Evolutionary conservation across 2,329 filamentous ascomycete species (phyloP).

Genomic region (Drechmeria coniospora): DNA sequence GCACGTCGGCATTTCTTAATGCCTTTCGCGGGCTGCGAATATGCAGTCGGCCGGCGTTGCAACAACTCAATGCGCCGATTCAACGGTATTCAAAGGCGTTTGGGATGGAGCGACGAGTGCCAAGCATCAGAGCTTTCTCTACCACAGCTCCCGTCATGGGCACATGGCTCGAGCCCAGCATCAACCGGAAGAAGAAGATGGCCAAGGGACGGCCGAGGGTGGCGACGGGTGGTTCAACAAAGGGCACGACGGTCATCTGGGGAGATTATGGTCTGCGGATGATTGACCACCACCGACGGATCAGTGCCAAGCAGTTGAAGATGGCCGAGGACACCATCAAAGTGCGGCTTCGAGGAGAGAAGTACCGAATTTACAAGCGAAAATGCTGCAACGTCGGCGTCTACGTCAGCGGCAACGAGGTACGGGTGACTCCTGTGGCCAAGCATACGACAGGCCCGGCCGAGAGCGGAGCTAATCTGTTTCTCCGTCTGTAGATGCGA

Average conservation of each 20-base stretch:
- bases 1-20: constrained; percentile 28
- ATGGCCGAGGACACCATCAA: constrained; percentile 91
- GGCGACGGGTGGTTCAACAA: constrained; percentile 74
- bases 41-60: constrained; percentile 22
- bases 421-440: constrained; percentile 12
- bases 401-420: constrained; percentile 88
- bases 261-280: constrained; percentile 92
- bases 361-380: constrained; percentile 83
- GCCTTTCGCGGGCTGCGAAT: constrained; percentile 36
- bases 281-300: constrained; percentile 81
- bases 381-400: constrained; percentile 89
- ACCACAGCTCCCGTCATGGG: constrained; percentile 43
- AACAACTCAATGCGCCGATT: constrained; percentile 19
- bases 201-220: constrained; percentile 84
- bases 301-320: constrained; percentile 74
- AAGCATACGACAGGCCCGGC: neutral
- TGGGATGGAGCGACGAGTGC: constrained; percentile 19
- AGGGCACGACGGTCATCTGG: constrained; percentile 92
- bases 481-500: constrained; percentile 42
- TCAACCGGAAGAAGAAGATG: constrained; percentile 67
- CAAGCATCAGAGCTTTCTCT: constrained; percentile 53
- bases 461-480: neutral
- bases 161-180: constrained; percentile 71
- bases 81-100: constrained; percentile 14
- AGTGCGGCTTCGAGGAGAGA: constrained; percentile 71